Base-by-base conservation (phyloP, 176 grass and related monocot genomes). In the Carex littledalei region DNA sequence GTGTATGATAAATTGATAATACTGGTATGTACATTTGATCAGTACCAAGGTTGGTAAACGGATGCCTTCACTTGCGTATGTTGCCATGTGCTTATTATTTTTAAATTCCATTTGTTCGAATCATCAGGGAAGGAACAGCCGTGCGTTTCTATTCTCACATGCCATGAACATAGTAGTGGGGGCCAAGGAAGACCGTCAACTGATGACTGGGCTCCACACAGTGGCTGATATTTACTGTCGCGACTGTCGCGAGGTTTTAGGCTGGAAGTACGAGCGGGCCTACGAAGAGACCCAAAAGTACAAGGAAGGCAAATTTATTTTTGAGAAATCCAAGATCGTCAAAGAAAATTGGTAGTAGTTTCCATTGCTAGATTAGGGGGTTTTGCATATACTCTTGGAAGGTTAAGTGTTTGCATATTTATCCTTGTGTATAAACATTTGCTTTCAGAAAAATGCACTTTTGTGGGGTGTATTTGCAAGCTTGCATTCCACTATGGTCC, bases 241-340 rank as follows among this genome's bases (percentile, higher is more conserved):
- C 3, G 92, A 94, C 69, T 94, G 92, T 45, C 88, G 77, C 5
- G 90, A 90, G 63, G 90, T 94, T 37, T 37, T 94, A 47, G 92
- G 92, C 34, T 94, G 92, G 92, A 94, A 94, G 69, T 94, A 92
- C 18, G 90, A 90, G 67, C 74, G 92, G 69, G 92, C 92, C 13
- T 92, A 92, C 2, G 92, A 94, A 80, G 87, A 92, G 55, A 58
- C 88, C 14, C 90, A 94, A 68, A 94, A 90, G 29, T 94, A 94
- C 84, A 92, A 94, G 73, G 92, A 94, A 90, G 88, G 92, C n/a
- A 94, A 94, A 75, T 94, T 90, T 88, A 94, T 94, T 80, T 94
- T 94, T 73, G 92, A 94, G 66, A 94, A 94, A 85, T 87, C 90
- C 58, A 94, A 94, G 84, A 94, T 94, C 64, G 63, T 92, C 22